These are phyloP conservation scores for Alternaria angustiovoidea DNA, from an alignment of 2,329 filamentous ascomycete species.

Conservation along the genomic window DNA sequence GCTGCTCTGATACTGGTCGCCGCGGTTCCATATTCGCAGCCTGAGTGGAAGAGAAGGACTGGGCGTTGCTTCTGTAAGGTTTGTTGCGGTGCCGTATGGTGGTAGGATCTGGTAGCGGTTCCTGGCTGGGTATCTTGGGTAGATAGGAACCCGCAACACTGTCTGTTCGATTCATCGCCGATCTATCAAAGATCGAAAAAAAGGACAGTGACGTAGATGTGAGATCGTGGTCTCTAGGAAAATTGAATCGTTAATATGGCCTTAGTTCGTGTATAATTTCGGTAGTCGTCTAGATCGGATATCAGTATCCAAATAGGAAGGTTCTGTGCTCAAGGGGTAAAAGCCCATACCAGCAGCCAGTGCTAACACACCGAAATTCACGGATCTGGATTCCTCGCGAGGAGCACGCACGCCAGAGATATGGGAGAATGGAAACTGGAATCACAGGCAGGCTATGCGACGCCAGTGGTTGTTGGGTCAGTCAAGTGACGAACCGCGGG, in stretches of 20 bases:
- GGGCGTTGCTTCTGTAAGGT: constrained; percentile 20
- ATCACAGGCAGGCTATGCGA: constrained; percentile 24
- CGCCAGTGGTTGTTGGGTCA: constrained; percentile 16
- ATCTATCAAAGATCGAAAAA: constrained; percentile 31
- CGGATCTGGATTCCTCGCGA: constrained; percentile 7
- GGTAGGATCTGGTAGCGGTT: constrained; percentile 30
- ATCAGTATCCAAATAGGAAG: constrained; percentile 35
- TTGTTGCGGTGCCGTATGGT: constrained; percentile 29
- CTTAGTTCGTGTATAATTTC: constrained; percentile 27
- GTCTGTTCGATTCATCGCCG: constrained; percentile 46
- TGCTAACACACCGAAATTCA: constrained; percentile 28
- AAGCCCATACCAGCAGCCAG: constrained; percentile 37
- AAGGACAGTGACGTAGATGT: constrained; percentile 25
- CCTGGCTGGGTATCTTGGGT: constrained; percentile 26
- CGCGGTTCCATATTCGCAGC: constrained; percentile 22
- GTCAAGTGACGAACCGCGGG: constrained; percentile 34
- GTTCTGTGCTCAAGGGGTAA: constrained; percentile 29
- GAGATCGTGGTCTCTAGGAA: constrained; percentile 11
- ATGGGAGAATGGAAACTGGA: constrained; percentile 12
- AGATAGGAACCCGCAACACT: constrained; percentile 41
- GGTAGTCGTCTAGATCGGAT: constrained; percentile 31
- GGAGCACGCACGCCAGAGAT: constrained; percentile 8
- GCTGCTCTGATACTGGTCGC: constrained; percentile 39
- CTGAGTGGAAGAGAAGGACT: constrained; percentile 7
- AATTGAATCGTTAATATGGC: constrained; percentile 28